These are phyloP conservation scores for Talaromyces sp. DNA, from an alignment of 2,329 filamentous ascomycete genomes.

Conservation along the genomic window DNA sequence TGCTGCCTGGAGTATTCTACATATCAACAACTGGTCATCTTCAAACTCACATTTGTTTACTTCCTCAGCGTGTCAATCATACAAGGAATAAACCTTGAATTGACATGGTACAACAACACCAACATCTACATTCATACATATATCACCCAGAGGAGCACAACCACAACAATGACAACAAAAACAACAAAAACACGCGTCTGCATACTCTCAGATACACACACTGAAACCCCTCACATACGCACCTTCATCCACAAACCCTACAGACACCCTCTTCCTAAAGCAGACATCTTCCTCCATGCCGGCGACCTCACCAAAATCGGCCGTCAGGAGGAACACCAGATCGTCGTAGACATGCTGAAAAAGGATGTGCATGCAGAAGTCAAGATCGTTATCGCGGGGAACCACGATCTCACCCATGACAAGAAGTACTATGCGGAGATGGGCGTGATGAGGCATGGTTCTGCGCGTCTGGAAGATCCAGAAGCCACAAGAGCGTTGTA, in stretches of 20 bases:
- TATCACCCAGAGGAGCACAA: too few relatives aligned
- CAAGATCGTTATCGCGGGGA: constrained; percentile 63
- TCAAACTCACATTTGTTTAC: too few relatives aligned
- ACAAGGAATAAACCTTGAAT: background rate
- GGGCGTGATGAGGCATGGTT: constrained; percentile 32
- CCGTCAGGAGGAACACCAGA: constrained; percentile 47
- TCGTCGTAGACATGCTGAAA: constrained; percentile 49
- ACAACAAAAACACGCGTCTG: constrained; percentile 40
- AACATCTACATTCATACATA: background rate
- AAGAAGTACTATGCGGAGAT: constrained; percentile 44
- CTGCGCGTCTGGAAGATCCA: constrained; percentile 23
- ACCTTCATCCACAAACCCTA: constrained; percentile 30
- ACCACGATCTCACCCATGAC: constrained; percentile 62
- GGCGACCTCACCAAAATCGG: constrained; percentile 60
- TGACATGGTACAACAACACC: background rate
- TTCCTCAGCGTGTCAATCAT: background rate
- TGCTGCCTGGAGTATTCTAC: background rate
- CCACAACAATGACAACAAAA: too few relatives aligned
- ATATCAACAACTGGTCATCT: background rate
- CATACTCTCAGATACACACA: constrained; percentile 48
- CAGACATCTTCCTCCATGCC: constrained; percentile 58
- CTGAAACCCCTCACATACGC: constrained; percentile 27
- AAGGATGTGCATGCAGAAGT: constrained; percentile 51
- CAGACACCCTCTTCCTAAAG: constrained; percentile 48
- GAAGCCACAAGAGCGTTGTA: constrained; percentile 47